These are phyloP conservation scores for Narthecium ossifragum DNA, from an alignment of 106 monocot species.

Conservation along the genomic window DNA sequence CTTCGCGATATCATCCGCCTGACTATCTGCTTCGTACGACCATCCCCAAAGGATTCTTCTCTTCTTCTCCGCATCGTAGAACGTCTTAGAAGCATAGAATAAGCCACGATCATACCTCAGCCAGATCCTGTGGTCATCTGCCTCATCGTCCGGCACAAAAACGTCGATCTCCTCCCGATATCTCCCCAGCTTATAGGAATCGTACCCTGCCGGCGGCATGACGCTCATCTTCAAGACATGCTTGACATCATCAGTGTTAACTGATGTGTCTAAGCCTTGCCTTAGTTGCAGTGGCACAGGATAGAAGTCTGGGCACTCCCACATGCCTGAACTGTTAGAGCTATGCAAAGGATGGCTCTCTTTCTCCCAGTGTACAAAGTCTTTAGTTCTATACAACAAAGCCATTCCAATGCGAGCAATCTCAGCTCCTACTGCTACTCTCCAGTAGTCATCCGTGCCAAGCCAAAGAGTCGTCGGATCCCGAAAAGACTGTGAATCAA, in stretches of 20 bases:
- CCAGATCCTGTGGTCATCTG: constrained; percentile 39
- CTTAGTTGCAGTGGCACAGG: constrained; percentile 15
- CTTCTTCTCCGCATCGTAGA: constrained; percentile 51
- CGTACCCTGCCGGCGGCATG: not conserved
- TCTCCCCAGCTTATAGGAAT: constrained; percentile 26
- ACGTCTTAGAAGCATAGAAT: constrained; percentile 85
- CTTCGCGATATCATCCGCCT: constrained; percentile 47
- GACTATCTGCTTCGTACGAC: constrained; percentile 65
- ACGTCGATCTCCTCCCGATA: constrained; percentile 17
- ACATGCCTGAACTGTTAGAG: constrained; percentile 11
- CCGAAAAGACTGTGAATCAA: not conserved
- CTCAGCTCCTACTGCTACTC: not conserved
- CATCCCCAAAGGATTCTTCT: constrained; percentile 75
- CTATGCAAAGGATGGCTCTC: constrained; percentile 13
- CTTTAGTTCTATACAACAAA: not conserved
- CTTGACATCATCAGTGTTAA: constrained; percentile 7
- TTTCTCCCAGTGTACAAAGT: constrained; percentile 6
- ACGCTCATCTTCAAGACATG: constrained; percentile 41
- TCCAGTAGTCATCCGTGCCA: not conserved
- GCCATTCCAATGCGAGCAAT: not conserved
- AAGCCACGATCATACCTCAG: constrained; percentile 70
- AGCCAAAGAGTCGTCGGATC: constrained; percentile 9
- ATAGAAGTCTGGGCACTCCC: constrained; percentile 30
- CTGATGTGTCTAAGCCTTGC: constrained; percentile 20
- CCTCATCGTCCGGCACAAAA: constrained; percentile 39